Percentiles rank a stretch among this genome's conserved stretches.
Evolutionary conservation across 169 alveolate species (phyloP).

Genomic region (Fabrea salina): DNA sequence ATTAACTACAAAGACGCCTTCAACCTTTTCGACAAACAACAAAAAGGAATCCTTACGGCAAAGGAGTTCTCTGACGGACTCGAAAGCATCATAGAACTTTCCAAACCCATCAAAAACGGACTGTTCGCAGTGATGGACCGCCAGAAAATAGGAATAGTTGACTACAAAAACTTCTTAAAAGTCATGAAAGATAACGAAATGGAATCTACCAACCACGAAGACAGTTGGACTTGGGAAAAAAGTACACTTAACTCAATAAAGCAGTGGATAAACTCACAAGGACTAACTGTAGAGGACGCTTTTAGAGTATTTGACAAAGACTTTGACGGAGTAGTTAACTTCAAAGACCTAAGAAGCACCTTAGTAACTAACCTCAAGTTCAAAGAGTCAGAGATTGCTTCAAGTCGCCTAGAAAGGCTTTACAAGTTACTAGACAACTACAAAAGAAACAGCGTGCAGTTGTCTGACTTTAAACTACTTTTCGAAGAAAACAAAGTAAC

Average conservation of each 20-base stretch:
- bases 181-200: constrained; percentile 20
- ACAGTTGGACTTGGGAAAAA: constrained; percentile 23
- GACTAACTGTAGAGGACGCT: constrained; percentile 40
- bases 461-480: constrained; percentile 44
- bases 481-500: constrained; percentile 16
- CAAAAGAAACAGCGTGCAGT: constrained; percentile 37
- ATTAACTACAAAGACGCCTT: constrained; percentile 50
- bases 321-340: constrained; percentile 46
- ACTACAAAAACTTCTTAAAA: constrained; percentile 32
- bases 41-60: constrained; percentile 37
- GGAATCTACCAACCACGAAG: not conserved
- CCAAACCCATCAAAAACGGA: constrained; percentile 43
- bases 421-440: constrained; percentile 38
- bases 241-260: not conserved
- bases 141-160: constrained; percentile 38
- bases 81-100: constrained; percentile 34
- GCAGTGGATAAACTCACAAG: not conserved
- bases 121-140: constrained; percentile 46
- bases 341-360: constrained; percentile 34
- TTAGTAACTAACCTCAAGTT: constrained; percentile 27
- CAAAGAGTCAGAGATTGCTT: constrained; percentile 15
- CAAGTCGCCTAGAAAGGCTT: constrained; percentile 45
- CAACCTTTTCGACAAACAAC: constrained; percentile 41
- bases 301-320: constrained; percentile 48
- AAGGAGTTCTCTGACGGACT: constrained; percentile 46